Evolutionary conservation across 208 protist species (phyloP).

Genomic region (Acanthamoeba lenticulata): DNA sequence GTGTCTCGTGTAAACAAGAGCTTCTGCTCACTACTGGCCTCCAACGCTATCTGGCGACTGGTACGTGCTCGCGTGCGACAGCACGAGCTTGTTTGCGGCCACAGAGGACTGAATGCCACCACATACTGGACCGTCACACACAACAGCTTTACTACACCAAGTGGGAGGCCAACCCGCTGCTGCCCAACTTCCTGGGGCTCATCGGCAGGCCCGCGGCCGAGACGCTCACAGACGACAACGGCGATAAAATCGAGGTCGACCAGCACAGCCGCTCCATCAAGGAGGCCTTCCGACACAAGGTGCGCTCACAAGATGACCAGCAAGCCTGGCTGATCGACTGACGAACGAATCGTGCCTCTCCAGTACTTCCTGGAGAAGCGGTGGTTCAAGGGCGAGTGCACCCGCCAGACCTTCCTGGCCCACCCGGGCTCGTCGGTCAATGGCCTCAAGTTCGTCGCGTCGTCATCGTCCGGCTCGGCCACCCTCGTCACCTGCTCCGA

Average conservation of each 20-base stretch:
- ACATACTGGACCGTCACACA: not conserved
- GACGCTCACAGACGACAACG: not conserved
- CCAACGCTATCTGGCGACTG: not conserved
- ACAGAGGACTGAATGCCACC: not conserved
- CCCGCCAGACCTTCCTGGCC: not conserved
- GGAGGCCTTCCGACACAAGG: not conserved
- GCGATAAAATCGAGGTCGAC: no score
- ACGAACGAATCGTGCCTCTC: not conserved
- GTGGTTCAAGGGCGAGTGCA: constrained; percentile 6
- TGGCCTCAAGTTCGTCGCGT: constrained; percentile 4
- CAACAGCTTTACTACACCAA: not conserved
- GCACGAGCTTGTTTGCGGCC: not conserved
- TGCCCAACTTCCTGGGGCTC: not conserved
- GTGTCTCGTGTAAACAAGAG: not conserved
- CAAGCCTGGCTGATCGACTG: not conserved
- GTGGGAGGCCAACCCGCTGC: not conserved
- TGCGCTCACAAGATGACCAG: not conserved
- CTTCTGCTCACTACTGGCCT: not conserved
- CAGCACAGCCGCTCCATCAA: not conserved
- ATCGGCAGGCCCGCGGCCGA: not conserved
- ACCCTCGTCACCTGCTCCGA: constrained; percentile 18
- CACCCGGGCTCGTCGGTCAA: not conserved
- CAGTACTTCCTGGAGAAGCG: constrained; percentile 1
- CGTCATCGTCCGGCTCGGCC: not conserved
- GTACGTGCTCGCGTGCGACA: not conserved